Evolutionary conservation across 495 filamentous ascomycete species (phyloP), one percentile per base, ranked within the genome.

Genomic region (Penicillium simplicissimum): DNA sequence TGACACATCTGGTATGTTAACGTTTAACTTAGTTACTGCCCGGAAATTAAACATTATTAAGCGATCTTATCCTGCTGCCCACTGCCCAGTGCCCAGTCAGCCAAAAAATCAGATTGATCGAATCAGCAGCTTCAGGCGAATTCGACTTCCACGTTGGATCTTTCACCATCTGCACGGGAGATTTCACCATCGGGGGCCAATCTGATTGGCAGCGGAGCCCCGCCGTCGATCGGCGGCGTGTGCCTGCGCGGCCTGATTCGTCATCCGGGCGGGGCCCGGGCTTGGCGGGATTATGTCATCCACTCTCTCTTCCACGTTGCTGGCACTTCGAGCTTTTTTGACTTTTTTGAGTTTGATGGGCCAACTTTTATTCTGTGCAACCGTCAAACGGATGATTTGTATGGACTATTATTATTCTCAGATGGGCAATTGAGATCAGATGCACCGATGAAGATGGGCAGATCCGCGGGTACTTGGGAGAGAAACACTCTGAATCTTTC

Each of bases 191-290:
- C 64, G 13, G 15, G 2, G 35, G 11, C 9, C 0, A 3, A 8
- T 19, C 14, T 59, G 54, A 67, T 67, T 67, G 65, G 65, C 19
- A 35, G 2, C 10, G 13, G 53, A 10, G 54, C 33, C 23, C 60
- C 61, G 43, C 37, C 5, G 57, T 25, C 37, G 65, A 67, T 67
- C 65, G 36, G 52, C 36, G 23, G 52, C 42, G 54, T 28, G 48
- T 13, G 23, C 54, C 64, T 53, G 60, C 60, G 54, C 58, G 64
- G 56, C 49, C 17, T 67, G 65, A 67, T 67, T 67, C 61, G 65
- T 66, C 64, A 66, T 57, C n/a, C 28, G 13, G n/a, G 35, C 13
- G 49, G n/a, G n/a, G n/a, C n/a, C n/a, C n/a, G n/a, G 19, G 28
- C 64, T 53, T 53, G 51, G 48, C 23, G 9, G 36, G 51, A 13